Evolutionary conservation across 148 eudicot species (phyloP).

Genomic region (Vaccinium darrowii): DNA sequence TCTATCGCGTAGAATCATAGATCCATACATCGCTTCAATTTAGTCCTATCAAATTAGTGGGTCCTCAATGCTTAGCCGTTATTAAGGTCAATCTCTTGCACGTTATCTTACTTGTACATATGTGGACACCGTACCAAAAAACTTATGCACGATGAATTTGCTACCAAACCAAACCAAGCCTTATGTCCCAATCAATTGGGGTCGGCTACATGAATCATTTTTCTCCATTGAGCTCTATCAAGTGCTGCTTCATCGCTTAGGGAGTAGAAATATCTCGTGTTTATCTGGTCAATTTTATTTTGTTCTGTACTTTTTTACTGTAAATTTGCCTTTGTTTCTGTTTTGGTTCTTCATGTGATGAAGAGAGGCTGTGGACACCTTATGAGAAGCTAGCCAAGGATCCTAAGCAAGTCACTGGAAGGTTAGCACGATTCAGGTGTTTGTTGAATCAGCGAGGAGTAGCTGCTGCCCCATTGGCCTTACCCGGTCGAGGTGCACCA

Average conservation of each 20-base stretch:
- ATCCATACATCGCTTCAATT: not conserved
- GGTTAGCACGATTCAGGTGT: constrained; percentile 81
- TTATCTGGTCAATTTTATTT: not conserved
- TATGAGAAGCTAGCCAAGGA: constrained; percentile 55
- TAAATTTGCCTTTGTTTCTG: not conserved
- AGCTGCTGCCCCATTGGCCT: constrained; percentile 76
- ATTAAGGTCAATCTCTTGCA: not conserved
- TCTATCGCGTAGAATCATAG: not conserved
- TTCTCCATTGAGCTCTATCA: too few species aligned
- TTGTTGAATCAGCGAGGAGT: constrained; percentile 85
- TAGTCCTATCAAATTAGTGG: not conserved
- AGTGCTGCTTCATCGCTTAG: too few species aligned
- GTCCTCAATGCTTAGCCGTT: not conserved
- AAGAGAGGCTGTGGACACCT: constrained; percentile 90
- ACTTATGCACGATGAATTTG: not conserved
- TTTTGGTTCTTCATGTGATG: not conserved
- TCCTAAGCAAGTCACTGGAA: constrained; percentile 45
- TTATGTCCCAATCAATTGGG: too few species aligned
- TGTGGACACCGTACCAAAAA: not conserved
- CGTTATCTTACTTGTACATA: not conserved
- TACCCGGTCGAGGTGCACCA: constrained; percentile 67
- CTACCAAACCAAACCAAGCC: too few species aligned
- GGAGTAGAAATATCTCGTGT: not conserved
- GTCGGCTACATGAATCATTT: too few species aligned
- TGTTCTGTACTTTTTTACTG: too few species aligned